Base-by-base conservation (phyloP, 225 moss, liverwort and hornwort genomes). In the Marchantia polymorpha region DNA sequence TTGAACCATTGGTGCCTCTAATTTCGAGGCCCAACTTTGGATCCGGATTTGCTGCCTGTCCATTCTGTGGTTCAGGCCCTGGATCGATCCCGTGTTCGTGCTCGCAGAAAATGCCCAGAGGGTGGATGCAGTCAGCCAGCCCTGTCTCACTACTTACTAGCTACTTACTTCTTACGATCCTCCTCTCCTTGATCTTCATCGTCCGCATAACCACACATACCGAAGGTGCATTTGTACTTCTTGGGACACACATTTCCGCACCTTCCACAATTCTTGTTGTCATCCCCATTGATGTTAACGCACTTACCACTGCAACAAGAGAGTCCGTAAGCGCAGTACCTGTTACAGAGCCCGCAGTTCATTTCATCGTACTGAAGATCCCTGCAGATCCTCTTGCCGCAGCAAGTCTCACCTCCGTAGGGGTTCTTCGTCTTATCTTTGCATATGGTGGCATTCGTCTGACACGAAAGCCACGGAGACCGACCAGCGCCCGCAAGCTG, bases 301-400 rank as follows among this genome's bases (percentile, higher is more conserved):
- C 78, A 79, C 52, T 79, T 52, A 8, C 78, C 78, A 8, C 16
- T n/a, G 78, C 78, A 79, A 47, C 78, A 79, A 22, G 30, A 25
- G 25, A n/a, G 15, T 0, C 68, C 68, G 8, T 6, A 51, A 0
- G n/a, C 51, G 31, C 72, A 72, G 9, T 3, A 8, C 14, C 10
- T 47, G 49, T 16, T 9, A 22, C 72, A 72, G 13, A 50, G 11
- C 25, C 78, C 78, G 51, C 78, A 79, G 49, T 68, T 79, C 26
- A 26, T n/a, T 6, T 10, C 8, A 55, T 79, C 78, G 17, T 25
- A 25, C 22, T 66, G 51, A 10, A 79, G 52, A 29, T 79, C 65
- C 10, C 23, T 10, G 68, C 78, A 79, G 10, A 79, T 20, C 39
- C 69, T 68, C 23, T 69, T 68, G 49, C 52, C 52, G 68, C 78